phyloP scores from a whole-genome alignment of 2,329 filamentous ascomycete genomes.

The Xylariales sp. region DNA sequence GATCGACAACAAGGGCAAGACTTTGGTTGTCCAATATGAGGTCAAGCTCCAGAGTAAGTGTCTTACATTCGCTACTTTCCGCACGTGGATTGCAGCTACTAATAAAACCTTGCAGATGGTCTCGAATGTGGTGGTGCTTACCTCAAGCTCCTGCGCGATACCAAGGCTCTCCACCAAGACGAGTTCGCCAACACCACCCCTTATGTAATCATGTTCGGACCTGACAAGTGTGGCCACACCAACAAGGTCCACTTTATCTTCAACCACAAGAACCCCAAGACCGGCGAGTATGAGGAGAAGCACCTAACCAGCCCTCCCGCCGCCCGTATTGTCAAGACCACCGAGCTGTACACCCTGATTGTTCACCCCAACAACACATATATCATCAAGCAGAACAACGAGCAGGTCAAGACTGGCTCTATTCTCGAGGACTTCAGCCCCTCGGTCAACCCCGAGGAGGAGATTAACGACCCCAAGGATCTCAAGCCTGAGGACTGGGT shows the following conservation, averaged over 20 bases:
- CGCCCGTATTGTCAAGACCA: constrained; percentile 85
- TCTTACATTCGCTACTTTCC: neutral
- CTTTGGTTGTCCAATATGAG: constrained; percentile 96
- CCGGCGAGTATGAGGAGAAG: constrained; percentile 99
- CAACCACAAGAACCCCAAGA: constrained; percentile 99
- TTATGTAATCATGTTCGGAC: constrained; percentile 99
- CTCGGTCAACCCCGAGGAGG: constrained; percentile 86
- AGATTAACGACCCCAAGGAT: constrained; percentile 94
- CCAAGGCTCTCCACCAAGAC: constrained; percentile 91
- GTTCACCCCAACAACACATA: constrained; percentile 96
- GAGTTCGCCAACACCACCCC: constrained; percentile 97
- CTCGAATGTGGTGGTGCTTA: constrained; percentile 98
- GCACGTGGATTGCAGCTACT: too few species aligned
- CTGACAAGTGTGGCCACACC: constrained; percentile 97
- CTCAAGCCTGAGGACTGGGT: constrained; percentile 95
- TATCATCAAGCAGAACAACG: constrained; percentile 86
- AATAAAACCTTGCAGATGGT: constrained; percentile 57
- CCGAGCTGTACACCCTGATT: constrained; percentile 92
- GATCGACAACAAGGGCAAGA: constrained; percentile 96
- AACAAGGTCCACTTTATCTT: constrained; percentile 99
- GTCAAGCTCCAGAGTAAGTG: constrained; percentile 95
- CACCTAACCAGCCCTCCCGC: constrained; percentile 80
- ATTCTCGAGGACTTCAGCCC: constrained; percentile 92
- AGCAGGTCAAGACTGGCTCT: constrained; percentile 80
- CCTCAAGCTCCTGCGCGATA: constrained; percentile 97